Conservation (phyloP, 495 filamentous ascomycete species). For the Cudoniella acicularis region DNA sequence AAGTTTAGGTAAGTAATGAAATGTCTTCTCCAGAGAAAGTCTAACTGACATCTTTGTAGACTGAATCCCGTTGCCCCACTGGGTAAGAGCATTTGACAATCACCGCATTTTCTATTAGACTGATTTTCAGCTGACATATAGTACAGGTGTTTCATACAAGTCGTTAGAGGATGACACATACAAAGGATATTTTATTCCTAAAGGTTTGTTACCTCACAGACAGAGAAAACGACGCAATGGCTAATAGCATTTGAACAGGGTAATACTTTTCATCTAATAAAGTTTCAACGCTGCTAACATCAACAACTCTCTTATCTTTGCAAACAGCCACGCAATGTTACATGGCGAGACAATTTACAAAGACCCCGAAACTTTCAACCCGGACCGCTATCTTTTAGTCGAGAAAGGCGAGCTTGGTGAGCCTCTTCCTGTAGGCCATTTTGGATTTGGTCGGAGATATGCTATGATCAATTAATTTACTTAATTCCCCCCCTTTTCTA, state of each 20-base stretch:
- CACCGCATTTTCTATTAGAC: no score
- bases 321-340: constrained; percentile 42
- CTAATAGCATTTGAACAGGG: not conserved
- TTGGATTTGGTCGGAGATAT: constrained; percentile 42
- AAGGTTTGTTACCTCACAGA: no score
- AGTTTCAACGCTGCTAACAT: not conserved
- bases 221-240: no score
- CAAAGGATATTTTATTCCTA: constrained; percentile 42
- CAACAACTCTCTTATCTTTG: constrained; percentile 13
- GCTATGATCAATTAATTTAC: not conserved
- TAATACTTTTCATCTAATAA: not conserved
- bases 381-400: constrained; percentile 38
- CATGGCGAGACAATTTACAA: constrained; percentile 34
- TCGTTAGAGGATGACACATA: constrained; percentile 30
- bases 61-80: constrained; percentile 28
- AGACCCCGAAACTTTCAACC: constrained; percentile 37
- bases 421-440: constrained; percentile 43
- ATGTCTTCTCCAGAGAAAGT: no score
- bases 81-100: no score
- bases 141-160: constrained; percentile 28
- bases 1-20: constrained; percentile 16
- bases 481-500: not conserved
- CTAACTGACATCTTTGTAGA: no score
- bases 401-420: constrained; percentile 43
- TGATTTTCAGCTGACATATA: no score